Evolutionary conservation across 2,329 filamentous ascomycete species (phyloP), one percentile per base, ranked within the genome.

Genomic region (Pseudogymnoascus sp.): DNA sequence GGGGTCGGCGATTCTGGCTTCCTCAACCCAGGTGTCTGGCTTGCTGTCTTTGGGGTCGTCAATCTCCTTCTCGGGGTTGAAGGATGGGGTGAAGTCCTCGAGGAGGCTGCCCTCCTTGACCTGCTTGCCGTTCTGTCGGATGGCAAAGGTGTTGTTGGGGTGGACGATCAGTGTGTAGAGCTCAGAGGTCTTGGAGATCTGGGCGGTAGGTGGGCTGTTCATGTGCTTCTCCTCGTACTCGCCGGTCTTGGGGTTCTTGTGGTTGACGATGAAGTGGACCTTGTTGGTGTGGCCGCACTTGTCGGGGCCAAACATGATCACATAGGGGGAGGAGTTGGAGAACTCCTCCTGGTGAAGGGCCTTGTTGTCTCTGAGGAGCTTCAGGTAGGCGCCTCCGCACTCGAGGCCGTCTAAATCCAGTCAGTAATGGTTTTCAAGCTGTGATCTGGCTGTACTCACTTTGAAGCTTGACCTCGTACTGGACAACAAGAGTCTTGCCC

Each of bases 221-320:
- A 99, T 84, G 80, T 99, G 94, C 88, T 99, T 99, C 89, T 99
- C 94, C 85, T 99, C 93, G 73, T 99, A 99, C 79, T 97, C 91
- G 81, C 93, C 93, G 55, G 92, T 97, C 89, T 96, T 97, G 75
- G 94, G 94, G 86, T 97, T 99, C 90, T 97, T 99, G 89, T 99
- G 94, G 80, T 95, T 94, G 87, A 99, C 96, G 78, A 99, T 99
- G 81, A 99, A 96, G 78, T 86, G 84, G 60, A 95, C 90, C 88
- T 97, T 97, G 88, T 99, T 99, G 78, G 91, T 97, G 75, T 91
- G 85, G 77, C 94, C 94, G 77, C 94, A 99, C 88, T 97, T 97
- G 83, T 99, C 94, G 71, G 94, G 94, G 69, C 94, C 94, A 75
- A 99, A 99, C 94, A 99, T 99, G 84, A 99, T 96, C 70, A 99